Conservation (phyloP, 352 stramenopile genomes). For the Elongisporangium undulatum region DNA sequence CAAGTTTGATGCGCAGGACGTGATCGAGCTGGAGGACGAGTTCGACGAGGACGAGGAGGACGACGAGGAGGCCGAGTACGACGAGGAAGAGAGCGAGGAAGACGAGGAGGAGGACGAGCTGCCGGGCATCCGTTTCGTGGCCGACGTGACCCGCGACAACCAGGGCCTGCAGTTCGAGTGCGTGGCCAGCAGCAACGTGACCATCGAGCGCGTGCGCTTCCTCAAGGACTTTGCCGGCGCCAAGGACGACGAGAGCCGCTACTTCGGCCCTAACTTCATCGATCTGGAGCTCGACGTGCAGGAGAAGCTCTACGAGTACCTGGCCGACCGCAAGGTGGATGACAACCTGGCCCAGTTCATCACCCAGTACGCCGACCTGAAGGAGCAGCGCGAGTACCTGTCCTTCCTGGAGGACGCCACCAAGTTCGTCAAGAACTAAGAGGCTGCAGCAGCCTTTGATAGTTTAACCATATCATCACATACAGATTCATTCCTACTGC, state of each 20-base stretch:
- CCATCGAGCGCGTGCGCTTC: conserved; percentile 73
- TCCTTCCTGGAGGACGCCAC: conserved; percentile 65
- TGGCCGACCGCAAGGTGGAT: conserved; percentile 74
- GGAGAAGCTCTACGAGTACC: conserved; percentile 75
- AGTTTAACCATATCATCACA: conserved; percentile 1
- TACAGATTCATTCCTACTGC: neutral
- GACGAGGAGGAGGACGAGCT: conserved; percentile 70
- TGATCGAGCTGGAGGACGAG: conserved; percentile 64
- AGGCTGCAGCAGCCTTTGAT: conserved; percentile 4
- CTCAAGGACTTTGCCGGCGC: conserved; percentile 49
- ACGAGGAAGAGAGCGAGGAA: conserved; percentile 31
- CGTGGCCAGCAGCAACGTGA: conserved; percentile 76
- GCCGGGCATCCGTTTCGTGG: conserved; percentile 73
- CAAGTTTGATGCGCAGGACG: conserved; percentile 79
- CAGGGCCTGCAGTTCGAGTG: conserved; percentile 78
- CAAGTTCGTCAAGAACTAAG: conserved; percentile 72
- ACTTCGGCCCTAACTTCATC: conserved; percentile 78
- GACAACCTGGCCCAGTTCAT: conserved; percentile 85
- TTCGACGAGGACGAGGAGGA: conserved; percentile 52
- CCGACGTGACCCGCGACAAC: conserved; percentile 68
- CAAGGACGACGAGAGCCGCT: conserved; percentile 55
- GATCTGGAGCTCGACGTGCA: conserved; percentile 85
- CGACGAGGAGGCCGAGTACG: conserved; percentile 22
- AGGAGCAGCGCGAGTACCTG: conserved; percentile 85
- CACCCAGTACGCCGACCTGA: conserved; percentile 76